A percentile compares a stretch with the other conserved stretches of the same genome.
phyloP scores from a whole-genome alignment of 2,329 filamentous ascomycete species.

The Colletotrichum scovillei region DNA sequence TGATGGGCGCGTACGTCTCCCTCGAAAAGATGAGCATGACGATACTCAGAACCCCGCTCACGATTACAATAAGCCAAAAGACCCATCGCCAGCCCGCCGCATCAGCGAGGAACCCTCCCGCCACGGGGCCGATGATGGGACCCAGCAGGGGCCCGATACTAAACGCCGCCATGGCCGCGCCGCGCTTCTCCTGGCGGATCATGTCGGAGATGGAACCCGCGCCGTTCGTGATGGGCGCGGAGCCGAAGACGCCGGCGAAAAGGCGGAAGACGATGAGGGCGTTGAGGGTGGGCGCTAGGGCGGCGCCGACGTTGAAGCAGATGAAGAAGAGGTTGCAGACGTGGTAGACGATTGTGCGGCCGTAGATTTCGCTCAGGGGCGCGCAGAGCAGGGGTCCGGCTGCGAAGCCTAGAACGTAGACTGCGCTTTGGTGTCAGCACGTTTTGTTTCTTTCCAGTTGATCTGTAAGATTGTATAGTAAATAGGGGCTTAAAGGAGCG shows the following conservation, averaged over 20 bases:
- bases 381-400: constrained; percentile 69
- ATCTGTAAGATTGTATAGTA: not conserved
- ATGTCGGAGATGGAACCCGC: constrained; percentile 76
- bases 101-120: constrained; percentile 55
- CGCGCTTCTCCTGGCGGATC: constrained; percentile 66
- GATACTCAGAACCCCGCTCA: constrained; percentile 48
- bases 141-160: constrained; percentile 57
- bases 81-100: constrained; percentile 61
- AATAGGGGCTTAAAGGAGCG: not conserved
- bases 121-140: constrained; percentile 58
- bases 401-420: constrained; percentile 74
- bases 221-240: constrained; percentile 72
- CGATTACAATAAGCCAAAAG: constrained; percentile 59
- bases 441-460: not conserved
- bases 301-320: constrained; percentile 53
- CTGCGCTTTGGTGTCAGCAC: constrained; percentile 35
- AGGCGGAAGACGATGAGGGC: constrained; percentile 70
- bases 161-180: constrained; percentile 64
- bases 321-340: constrained; percentile 58
- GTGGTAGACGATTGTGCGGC: constrained; percentile 64
- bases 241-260: constrained; percentile 71
- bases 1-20: constrained; percentile 61
- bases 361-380: constrained; percentile 70
- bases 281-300: constrained; percentile 58
- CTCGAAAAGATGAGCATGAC: constrained; percentile 52